phyloP scores from a whole-genome alignment of 1,284 basidiomycete genomes.

The Agroathelia rolfsii region DNA sequence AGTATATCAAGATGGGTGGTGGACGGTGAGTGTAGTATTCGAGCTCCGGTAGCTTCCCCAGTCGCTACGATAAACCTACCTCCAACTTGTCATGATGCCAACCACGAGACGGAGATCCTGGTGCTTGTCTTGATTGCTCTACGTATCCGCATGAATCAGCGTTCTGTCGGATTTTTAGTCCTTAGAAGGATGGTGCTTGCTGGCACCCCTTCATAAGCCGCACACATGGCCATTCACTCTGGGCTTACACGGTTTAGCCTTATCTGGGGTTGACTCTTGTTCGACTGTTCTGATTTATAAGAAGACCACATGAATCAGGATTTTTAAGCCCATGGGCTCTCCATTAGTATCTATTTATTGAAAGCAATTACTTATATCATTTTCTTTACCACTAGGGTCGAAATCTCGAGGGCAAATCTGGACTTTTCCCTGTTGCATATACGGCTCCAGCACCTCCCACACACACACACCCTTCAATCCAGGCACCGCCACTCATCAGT shows the following conservation, averaged over 20 bases:
- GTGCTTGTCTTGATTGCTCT: slow-evolving; percentile 13
- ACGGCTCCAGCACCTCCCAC: slow-evolving; percentile 51
- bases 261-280: no score
- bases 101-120: slow-evolving; percentile 5
- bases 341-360: neutral
- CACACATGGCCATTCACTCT: no score
- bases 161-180: no score
- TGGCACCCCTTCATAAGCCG: no score
- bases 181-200: no score
- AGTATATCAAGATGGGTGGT: slow-evolving; percentile 95
- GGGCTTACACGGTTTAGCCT: no score
- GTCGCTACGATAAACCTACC: neutral
- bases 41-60: no score
- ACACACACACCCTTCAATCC: slow-evolving; percentile 26
- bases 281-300: no score
- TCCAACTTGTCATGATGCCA: neutral
- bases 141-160: no score
- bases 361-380: slow-evolving; percentile 11
- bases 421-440: slow-evolving; percentile 89
- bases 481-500: slow-evolving; percentile 34
- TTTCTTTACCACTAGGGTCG: slow-evolving; percentile 51
- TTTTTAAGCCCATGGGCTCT: no score
- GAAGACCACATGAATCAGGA: no score
- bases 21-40: slow-evolving; percentile 76
- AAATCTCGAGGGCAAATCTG: slow-evolving; percentile 72